A percentile compares a stretch with the other conserved stretches of the same genome.
Evolutionary conservation across 2,329 filamentous ascomycete species (phyloP).

Genomic region (Keithomyces neogunnii): DNA sequence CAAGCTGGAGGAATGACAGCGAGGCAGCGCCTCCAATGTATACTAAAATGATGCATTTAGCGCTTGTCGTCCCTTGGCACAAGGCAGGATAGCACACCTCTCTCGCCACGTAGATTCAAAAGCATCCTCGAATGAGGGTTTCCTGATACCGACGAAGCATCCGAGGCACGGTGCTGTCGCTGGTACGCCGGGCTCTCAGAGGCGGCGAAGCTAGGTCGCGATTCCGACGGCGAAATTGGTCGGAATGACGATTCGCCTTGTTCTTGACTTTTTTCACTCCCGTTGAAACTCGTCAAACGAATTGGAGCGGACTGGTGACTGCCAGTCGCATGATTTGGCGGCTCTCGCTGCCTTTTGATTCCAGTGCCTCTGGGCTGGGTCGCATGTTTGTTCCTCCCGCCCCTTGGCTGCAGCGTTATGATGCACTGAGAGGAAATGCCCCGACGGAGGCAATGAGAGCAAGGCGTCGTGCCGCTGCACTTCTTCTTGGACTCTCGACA

Average conservation of each 20-base stretch:
- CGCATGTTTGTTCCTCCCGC: slow-evolving; percentile 8
- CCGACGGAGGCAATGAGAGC: slow-evolving; percentile 35
- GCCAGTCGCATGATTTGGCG: neutral
- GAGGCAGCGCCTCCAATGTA: slow-evolving; percentile 42
- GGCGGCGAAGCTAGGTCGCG: slow-evolving; percentile 15
- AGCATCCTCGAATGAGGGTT: slow-evolving; percentile 33
- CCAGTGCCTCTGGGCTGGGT: neutral
- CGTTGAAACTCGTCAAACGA: neutral
- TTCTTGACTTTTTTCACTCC: slow-evolving; percentile 5
- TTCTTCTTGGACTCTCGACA: slow-evolving; percentile 43
- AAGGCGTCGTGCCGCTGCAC: slow-evolving; percentile 40
- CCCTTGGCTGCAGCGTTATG: slow-evolving; percentile 24
- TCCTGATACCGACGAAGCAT: slow-evolving; percentile 8
- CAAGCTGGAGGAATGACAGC: slow-evolving; percentile 46
- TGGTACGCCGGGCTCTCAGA: slow-evolving; percentile 2
- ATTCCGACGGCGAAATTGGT: slow-evolving; percentile 21
- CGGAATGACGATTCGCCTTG: slow-evolving; percentile 7
- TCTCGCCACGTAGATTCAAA: slow-evolving; percentile 42
- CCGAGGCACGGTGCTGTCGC: neutral
- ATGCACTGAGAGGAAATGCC: slow-evolving; percentile 30
- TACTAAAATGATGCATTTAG: slow-evolving; percentile 21
- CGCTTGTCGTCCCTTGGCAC: neutral
- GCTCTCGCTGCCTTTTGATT: neutral
- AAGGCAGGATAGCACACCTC: slow-evolving; percentile 25
- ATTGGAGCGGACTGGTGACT: neutral